phyloP scores from a whole-genome alignment of 805 yeast species.

The Hanseniaspora valbyensis region DNA sequence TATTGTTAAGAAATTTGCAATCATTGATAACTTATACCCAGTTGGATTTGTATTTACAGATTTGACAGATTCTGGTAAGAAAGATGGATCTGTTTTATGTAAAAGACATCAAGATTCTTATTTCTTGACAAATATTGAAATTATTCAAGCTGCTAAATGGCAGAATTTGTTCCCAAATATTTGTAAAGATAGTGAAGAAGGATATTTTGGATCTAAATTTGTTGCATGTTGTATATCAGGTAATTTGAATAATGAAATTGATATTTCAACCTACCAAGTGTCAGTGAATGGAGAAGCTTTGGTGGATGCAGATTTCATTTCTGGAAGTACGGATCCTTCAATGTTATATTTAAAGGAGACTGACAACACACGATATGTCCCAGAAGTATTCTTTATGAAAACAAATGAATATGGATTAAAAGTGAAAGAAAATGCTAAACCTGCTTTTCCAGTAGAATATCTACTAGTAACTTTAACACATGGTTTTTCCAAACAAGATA shows the following conservation, averaged over 20 bases:
- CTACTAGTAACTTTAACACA: slow-evolving; percentile 78
- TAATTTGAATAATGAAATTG: slow-evolving; percentile 79
- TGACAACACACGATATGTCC: slow-evolving; percentile 71
- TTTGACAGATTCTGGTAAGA: slow-evolving; percentile 71
- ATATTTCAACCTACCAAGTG: slow-evolving; percentile 81
- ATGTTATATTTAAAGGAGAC: slow-evolving; percentile 70
- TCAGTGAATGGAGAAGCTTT: slow-evolving; percentile 79
- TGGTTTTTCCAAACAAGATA: slow-evolving; percentile 69
- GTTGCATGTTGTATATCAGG: slow-evolving; percentile 91
- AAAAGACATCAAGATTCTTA: slow-evolving; percentile 88
- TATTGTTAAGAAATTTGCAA: slow-evolving; percentile 43
- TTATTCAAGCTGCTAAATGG: slow-evolving; percentile 67
- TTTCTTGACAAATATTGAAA: slow-evolving; percentile 80
- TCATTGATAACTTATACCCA: slow-evolving; percentile 48
- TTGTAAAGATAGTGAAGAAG: slow-evolving; percentile 52
- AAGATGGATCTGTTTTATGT: slow-evolving; percentile 81
- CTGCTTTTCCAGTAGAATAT: slow-evolving; percentile 88
- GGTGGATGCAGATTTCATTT: slow-evolving; percentile 71
- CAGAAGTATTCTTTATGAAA: slow-evolving; percentile 79
- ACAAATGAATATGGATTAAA: slow-evolving; percentile 79
- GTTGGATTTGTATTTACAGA: slow-evolving; percentile 88
- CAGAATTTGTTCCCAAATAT: slow-evolving; percentile 56
- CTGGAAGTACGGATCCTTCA: slow-evolving; percentile 84
- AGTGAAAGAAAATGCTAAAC: slow-evolving; percentile 80
- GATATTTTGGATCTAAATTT: slow-evolving; percentile 72